Percentiles rank a stretch among this genome's conserved stretches.
These are phyloP conservation scores for Perkinsus olseni DNA, from an alignment of 169 alveolate species.

Conservation along the genomic window DNA sequence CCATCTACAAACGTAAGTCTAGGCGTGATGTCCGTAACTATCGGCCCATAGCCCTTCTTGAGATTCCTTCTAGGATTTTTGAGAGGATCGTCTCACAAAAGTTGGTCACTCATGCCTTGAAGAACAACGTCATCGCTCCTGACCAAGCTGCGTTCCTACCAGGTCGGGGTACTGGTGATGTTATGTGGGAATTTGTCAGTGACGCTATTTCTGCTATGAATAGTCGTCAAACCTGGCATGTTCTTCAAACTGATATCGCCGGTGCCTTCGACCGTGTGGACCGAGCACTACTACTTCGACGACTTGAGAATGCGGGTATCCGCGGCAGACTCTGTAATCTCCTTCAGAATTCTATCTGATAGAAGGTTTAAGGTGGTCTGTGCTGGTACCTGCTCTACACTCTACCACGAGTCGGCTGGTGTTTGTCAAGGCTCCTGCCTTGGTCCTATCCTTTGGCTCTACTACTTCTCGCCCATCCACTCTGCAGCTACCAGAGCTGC, in stretches of 20 bases:
- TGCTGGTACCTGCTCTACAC: neutral
- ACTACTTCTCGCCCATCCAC: neutral
- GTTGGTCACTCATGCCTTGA: neutral
- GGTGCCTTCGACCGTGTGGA: neutral
- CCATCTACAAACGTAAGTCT: neutral
- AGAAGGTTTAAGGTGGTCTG: neutral
- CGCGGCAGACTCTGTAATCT: neutral
- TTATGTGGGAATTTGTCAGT: neutral
- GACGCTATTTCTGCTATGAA: neutral
- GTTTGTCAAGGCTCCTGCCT: neutral
- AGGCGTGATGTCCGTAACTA: neutral
- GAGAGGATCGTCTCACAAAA: neutral
- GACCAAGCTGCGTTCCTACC: neutral
- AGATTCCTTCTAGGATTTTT: neutral
- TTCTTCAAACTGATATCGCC: neutral
- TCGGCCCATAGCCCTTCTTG: neutral
- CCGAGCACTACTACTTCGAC: neutral
- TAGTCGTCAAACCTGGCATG: neutral
- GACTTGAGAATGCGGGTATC: neutral
- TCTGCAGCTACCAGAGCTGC: neutral
- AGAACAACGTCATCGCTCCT: neutral
- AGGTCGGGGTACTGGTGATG: neutral
- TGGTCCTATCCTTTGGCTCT: neutral
- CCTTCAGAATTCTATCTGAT: neutral
- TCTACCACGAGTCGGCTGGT: neutral